Conservation (phyloP, 169 alveolate genomes). For the Plasmodium gaboni region DNA sequence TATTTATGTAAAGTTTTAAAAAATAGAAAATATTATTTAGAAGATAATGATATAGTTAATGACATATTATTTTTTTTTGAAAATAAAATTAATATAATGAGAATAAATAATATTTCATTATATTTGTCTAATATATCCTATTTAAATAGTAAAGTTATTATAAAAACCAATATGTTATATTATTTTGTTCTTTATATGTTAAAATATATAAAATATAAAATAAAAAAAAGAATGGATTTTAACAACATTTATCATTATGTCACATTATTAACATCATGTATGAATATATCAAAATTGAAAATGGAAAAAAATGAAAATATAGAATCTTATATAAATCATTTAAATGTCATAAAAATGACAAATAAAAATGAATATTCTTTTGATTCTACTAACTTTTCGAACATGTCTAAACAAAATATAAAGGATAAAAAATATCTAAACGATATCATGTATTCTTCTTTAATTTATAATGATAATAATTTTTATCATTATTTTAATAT, state of each 20-base stretch:
- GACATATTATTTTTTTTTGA: conserved; percentile 24
- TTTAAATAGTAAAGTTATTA: conserved; percentile 47
- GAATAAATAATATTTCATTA: conserved; percentile 22
- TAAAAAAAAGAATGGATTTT: conserved; percentile 8
- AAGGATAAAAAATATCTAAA: background rate
- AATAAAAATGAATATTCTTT: conserved; percentile 58
- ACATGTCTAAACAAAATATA: background rate
- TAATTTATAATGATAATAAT: conserved; percentile 5
- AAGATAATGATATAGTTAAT: conserved; percentile 39
- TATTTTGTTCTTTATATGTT: conserved; percentile 25
- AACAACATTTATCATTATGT: background rate
- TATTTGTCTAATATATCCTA: conserved; percentile 39
- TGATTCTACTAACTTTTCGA: conserved; percentile 6
- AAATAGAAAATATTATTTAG: conserved; percentile 30
- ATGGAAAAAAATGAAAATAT: conserved; percentile 2
- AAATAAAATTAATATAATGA: conserved; percentile 8
- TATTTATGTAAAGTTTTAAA: conserved; percentile 46
- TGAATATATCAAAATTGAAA: conserved; percentile 37
- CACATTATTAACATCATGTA: conserved; percentile 31
- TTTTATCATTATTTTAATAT: conserved; percentile 58
- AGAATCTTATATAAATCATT: conserved; percentile 10
- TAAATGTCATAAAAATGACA: conserved; percentile 31
- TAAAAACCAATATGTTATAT: conserved; percentile 35
- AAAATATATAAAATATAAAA: conserved; percentile 54
- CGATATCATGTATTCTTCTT: too few relatives aligned